Evolutionary conservation across 177 flowering plant species (phyloP), one percentile per base, ranked within the genome.

Genomic region (Tripterygium wilfordii): DNA sequence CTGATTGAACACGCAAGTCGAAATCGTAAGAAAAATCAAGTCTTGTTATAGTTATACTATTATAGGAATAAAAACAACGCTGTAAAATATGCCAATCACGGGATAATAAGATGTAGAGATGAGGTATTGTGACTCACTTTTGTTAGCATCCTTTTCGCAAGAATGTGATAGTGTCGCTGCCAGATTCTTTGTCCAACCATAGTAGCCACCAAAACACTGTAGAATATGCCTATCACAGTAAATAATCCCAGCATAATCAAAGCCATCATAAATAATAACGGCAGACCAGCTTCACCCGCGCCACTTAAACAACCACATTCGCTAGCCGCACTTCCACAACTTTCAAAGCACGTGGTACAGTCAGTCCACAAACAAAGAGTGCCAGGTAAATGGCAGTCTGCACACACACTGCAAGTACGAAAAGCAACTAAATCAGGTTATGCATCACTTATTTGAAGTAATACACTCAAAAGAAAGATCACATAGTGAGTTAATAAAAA

Each of bases 321-420:
- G 58, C 85, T 66, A 14, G 78, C 82, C 23, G 87, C 66, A 59
- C 87, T 70, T 14, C 87, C 94, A 71, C 98, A 86, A 58, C 85
- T 63, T 56, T 84, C 99, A 64, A 76, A 79, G 71, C 99, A 86
- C 18, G 97, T 63, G 16, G 95, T 80, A 67, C 99, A 92, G 57
- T 92, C 99, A n/a, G 96, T 85, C 99, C 96, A 92, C 83, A 92
- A 73, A 56, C 99, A 92, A 28, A 92, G 86, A 27, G 99, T 89
- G 35, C 99, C 97, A 16, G 99, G 96, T 44, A 92, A 76, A 60
- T 89, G 97, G 66, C 97, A 86, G 63, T 92, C 97, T n/a, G 99
- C 89, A 68, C 99, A 89, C 44, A 87, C 55, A 52, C 99, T 92
- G 82, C 78, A 76, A 49, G 40, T n/a, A 50, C 42, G 19, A 56